Percentiles rank a stretch among this genome's conserved stretches.
Evolutionary conservation across 306 rosid genomes (phyloP).

Genomic region (Sechiopsis laciniata): DNA sequence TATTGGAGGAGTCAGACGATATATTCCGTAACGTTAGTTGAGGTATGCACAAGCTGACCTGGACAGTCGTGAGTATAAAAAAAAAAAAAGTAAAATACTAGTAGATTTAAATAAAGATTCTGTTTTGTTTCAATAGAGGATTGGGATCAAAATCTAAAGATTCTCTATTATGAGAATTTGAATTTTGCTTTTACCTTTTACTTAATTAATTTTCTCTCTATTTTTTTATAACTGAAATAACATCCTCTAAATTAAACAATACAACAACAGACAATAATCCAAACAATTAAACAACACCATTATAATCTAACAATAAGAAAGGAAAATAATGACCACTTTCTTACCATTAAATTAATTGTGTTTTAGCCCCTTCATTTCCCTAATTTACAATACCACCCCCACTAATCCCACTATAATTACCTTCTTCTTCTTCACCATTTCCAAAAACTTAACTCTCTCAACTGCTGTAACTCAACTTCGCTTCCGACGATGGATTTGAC

Average conservation of each 20-base stretch:
- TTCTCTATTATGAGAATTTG: background rate
- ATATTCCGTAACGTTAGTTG: too few relatives aligned
- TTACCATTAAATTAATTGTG: background rate
- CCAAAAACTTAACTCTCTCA: background rate
- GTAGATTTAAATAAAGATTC: background rate
- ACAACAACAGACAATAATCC: background rate
- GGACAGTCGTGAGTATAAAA: too few relatives aligned
- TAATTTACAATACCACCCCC: background rate
- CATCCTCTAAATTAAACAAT: slow-evolving; percentile 7
- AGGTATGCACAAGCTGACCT: too few relatives aligned
- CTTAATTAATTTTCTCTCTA: background rate
- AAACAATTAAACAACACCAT: background rate
- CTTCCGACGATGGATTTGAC: slow-evolving; percentile 32
- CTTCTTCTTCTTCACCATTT: slow-evolving; percentile 3
- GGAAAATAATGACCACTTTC: background rate
- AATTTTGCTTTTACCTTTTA: background rate
- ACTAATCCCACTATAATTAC: background rate
- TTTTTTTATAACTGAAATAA: slow-evolving; percentile 14
- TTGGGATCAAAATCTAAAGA: background rate
- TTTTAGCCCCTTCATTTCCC: slow-evolving; percentile 1
- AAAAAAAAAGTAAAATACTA: too few relatives aligned
- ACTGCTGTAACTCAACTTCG: background rate
- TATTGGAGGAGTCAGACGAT: too few relatives aligned
- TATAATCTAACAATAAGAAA: background rate
- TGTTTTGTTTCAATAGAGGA: background rate